Conservation (phyloP, 2,329 filamentous ascomycete species). For the Tolypocladium amazonense region DNA sequence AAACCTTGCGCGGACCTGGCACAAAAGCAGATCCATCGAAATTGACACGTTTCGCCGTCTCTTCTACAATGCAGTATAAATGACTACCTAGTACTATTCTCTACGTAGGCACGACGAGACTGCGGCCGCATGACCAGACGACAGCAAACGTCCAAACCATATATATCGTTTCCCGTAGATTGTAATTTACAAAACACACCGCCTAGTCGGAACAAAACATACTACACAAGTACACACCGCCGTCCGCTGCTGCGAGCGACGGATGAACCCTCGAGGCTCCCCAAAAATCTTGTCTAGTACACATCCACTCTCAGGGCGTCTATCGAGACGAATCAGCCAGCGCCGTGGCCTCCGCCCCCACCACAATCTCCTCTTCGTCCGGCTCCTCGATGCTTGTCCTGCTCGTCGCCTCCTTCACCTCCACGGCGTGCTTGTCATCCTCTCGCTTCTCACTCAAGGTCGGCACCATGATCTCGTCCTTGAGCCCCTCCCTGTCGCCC, state of each 20-base stretch:
- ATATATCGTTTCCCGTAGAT: conserved; percentile 1
- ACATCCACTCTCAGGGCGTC: background rate
- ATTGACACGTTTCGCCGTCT: no score
- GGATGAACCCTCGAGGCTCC: background rate
- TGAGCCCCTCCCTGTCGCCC: conserved; percentile 17
- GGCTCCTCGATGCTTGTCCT: conserved; percentile 50
- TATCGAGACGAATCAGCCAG: background rate
- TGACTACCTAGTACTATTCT: no score
- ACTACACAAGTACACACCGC: conserved; percentile 2
- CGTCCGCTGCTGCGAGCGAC: background rate
- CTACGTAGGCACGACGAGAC: background rate
- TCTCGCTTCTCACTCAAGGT: conserved; percentile 4
- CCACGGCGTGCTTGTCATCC: conserved; percentile 35
- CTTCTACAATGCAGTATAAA: background rate
- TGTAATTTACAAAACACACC: conserved; percentile 3
- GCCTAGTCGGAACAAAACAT: conserved; percentile 1
- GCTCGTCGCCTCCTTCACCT: conserved; percentile 41
- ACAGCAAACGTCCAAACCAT: background rate
- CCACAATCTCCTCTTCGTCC: conserved; percentile 40
- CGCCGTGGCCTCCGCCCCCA: conserved; percentile 9
- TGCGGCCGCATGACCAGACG: background rate
- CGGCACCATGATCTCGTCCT: conserved; percentile 6
- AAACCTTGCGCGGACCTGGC: no score
- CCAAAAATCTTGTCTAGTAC: background rate
- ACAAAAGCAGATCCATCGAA: no score